Evolutionary conservation across 768 basidiomycete genomes (phyloP).

Genomic region (Rhodotorula toruloides): DNA sequence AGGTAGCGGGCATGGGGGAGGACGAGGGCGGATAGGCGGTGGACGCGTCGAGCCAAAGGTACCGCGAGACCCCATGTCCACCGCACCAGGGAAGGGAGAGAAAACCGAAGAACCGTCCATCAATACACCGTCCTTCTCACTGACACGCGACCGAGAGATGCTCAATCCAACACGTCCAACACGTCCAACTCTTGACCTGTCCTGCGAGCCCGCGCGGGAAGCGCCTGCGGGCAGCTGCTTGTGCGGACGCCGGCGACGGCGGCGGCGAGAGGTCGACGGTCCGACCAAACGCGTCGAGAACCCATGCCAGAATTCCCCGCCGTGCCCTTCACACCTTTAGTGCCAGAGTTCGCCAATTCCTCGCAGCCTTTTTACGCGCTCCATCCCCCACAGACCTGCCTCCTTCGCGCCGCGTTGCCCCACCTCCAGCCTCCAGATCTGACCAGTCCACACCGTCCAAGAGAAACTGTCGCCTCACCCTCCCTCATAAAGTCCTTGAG

Average conservation of each 20-base stretch:
- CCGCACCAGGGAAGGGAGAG: not conserved
- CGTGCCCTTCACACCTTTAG: slow-evolving; percentile 17
- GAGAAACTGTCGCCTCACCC: slow-evolving; percentile 72
- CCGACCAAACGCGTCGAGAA: not conserved
- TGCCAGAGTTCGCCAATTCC: not conserved
- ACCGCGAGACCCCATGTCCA: not conserved
- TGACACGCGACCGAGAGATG: slow-evolving; percentile 1
- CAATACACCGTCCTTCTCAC: slow-evolving; percentile 20
- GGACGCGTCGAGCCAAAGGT: not conserved
- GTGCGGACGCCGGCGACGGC: not conserved
- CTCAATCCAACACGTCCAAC: too few relatives aligned
- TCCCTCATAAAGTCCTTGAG: slow-evolving; percentile 99
- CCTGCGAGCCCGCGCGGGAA: not conserved
- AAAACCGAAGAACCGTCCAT: slow-evolving; percentile 25
- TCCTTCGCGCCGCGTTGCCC: too few relatives aligned
- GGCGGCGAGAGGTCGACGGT: too few relatives aligned
- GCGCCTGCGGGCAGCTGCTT: not conserved
- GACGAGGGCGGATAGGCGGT: not conserved
- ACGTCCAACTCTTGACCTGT: slow-evolving; percentile 12
- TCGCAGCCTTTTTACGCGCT: slow-evolving; percentile 38
- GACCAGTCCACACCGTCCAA: slow-evolving; percentile 45
- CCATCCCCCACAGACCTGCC: too few relatives aligned
- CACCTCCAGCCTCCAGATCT: slow-evolving; percentile 44
- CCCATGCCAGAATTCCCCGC: not conserved
- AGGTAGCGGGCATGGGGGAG: not conserved